Base-by-base conservation (phyloP, 2,329 filamentous ascomycete genomes). In the Colletotrichum echinochloae region DNA sequence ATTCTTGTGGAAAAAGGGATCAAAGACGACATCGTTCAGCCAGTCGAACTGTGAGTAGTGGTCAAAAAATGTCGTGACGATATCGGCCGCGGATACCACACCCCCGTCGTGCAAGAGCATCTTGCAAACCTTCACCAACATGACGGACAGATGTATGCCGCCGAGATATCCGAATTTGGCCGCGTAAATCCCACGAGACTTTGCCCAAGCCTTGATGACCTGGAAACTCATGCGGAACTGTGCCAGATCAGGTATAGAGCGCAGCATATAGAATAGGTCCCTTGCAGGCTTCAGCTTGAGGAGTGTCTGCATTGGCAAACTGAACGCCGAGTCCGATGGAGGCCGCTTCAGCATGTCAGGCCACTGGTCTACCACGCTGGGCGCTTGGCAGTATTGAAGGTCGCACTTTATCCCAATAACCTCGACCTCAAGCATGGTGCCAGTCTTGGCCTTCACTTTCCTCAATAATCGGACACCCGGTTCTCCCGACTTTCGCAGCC, bases 131-230 rank as follows among this genome's bases (percentile, higher is more conserved):
- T 87, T 85, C 0, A 87, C 84, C 11, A 93, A 81, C 75, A 93
- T 82, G 28, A 91, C 79, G 0, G 88, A 86, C 62, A 93, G 87
- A 73, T 92, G 90, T 26, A 91, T 87, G 4, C 90, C 90, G 7
- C 89, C 86, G 0, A 93, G 81, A 70, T 89, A 90, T 0, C 91
- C 91, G 74, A 92, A 92, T 57, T 85, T 88, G 1, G 89, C 85
- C 0, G 88, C 86, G 76, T 92, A 92, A 20, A 93, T 82, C 1
- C 91, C 91, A 8, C 88, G 85, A 14, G 83, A 80, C 65, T 84
- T 83, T 1, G 90, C 88, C 90, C 90, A 93, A 1, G 84, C 81
- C 74, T 87, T 90, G 75, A 93, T 84, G 65, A 86, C 82, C 1
- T 88, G 84, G 74, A 91, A 87, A 0, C 89, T 89, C 9, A 86